Percentiles rank a stretch among this genome's conserved stretches.
Conservation (phyloP, 2,329 filamentous ascomycete genomes). For the Trichoderma asperellum region DNA sequence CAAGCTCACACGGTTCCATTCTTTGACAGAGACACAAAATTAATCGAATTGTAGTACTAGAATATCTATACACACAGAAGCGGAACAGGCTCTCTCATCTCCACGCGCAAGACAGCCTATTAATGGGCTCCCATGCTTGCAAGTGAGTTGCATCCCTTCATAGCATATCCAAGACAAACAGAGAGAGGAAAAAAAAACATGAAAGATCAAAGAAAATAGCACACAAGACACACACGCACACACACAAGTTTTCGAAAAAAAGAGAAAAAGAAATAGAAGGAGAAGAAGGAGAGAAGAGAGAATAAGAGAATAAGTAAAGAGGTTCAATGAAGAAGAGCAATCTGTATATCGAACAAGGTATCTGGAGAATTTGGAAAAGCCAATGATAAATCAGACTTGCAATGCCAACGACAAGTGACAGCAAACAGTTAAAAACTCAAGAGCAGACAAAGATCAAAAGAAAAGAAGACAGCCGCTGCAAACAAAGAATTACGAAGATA, state of each 20-base stretch:
- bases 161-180: constrained; percentile 18
- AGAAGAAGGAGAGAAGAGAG: neutral
- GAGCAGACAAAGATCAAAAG: constrained; percentile 4
- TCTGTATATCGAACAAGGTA: constrained; percentile 65
- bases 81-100: constrained; percentile 11
- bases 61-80: constrained; percentile 23
- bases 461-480: constrained; percentile 28
- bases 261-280: neutral
- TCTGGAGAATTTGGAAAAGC: constrained; percentile 47
- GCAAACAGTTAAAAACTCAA: constrained; percentile 27
- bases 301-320: constrained; percentile 21
- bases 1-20: neutral
- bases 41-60: constrained; percentile 25
- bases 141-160: constrained; percentile 4
- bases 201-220: constrained; percentile 1
- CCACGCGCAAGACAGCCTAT: neutral
- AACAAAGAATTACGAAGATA: constrained; percentile 30
- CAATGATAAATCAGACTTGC: constrained; percentile 31
- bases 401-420: constrained; percentile 15
- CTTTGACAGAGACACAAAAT: constrained; percentile 19
- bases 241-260: constrained; percentile 5
- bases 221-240: neutral
- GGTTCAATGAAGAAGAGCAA: constrained; percentile 32
- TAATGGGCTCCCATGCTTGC: neutral
- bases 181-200: constrained; percentile 2